Base-by-base conservation (phyloP, 768 basidiomycete genomes). In the Suillus spraguei region DNA sequence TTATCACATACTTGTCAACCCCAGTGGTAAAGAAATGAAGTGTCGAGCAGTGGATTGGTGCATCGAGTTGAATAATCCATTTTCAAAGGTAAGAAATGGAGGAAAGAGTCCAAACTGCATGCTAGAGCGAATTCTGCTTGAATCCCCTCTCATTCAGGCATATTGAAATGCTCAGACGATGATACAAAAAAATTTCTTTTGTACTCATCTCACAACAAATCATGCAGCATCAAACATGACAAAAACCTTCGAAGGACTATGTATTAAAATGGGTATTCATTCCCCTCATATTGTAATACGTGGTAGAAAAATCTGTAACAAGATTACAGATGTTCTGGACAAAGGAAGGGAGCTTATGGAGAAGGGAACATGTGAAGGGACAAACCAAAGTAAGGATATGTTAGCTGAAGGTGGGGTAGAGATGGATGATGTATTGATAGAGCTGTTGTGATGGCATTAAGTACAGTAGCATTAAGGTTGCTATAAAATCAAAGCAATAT, bases 51-150 rank as follows among this genome's bases (percentile, higher is more conserved):
- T 80, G 4, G 80, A 82, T 53, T 82, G 79, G 80, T 53, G 74
- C 10, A 68, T 79, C 1, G 79, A 83, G 62, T 71, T 76, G 6
- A 75, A 80, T 44, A 82, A 82, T 65, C 71, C 80, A 5, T 79
- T 75, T 32, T 79, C 72, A 5, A 82, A 82, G 70, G 62, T 69
- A 75, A 77, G 1, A n/a, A 75, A 80, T 65, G 74, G 74, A 1
- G 78, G 79, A 0, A 70, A 72, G 9, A 72, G 66, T 5, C 76
- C 76, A 2, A 82, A 80, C 62, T n/a, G n/a, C 69, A 70, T 33
- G 77, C 70, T 3, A 71, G 50, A 68, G 7, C 63, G 69, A 0
- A 77, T 82, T 13, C 61, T 79, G 4, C 62, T 69, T 13, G 75
- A 79, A 54, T 81, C 79, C 1, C 61, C 71, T 0, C 64, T 81